These are phyloP conservation scores for Glycine tomentella DNA, from an alignment of 306 rosid genomes.

Conservation along the genomic window DNA sequence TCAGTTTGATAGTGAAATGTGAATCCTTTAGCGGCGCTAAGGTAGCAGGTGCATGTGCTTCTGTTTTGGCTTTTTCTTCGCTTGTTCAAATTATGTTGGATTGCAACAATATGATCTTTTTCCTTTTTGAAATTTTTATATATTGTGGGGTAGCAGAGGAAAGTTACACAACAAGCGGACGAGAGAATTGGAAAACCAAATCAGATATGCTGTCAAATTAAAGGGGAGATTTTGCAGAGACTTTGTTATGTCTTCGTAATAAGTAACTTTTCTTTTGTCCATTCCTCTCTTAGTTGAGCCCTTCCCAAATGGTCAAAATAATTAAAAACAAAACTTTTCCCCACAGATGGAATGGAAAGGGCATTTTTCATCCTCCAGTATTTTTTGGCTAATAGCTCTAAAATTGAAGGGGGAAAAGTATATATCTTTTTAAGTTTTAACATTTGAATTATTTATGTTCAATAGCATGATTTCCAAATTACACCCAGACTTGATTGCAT, in stretches of 20 bases:
- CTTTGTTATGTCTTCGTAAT: too few species aligned
- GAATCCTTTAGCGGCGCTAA: slow-evolving; percentile 50
- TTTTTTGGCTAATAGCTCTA: background rate
- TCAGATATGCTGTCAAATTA: slow-evolving; percentile 33
- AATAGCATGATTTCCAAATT: background rate
- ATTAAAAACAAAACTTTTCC: background rate
- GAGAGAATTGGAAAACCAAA: slow-evolving; percentile 5
- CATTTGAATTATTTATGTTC: background rate
- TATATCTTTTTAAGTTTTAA: background rate
- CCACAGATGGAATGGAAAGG: background rate
- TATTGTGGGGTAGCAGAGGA: background rate
- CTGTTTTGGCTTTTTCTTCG: slow-evolving; percentile 45
- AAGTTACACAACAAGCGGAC: background rate
- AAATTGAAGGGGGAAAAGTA: background rate
- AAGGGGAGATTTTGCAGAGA: background rate
- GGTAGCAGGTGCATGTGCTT: slow-evolving; percentile 71
- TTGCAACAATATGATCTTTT: slow-evolving; percentile 1
- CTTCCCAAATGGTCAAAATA: background rate
- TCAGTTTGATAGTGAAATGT: slow-evolving; percentile 50
- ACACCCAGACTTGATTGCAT: background rate
- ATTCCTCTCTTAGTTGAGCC: background rate
- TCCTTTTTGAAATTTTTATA: slow-evolving; percentile 8
- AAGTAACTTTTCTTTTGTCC: too few species aligned
- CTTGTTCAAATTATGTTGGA: slow-evolving; percentile 48
- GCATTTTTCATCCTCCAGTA: background rate